phyloP scores from a whole-genome alignment of 176 grass and related monocot genomes.

The Eragrostis curvula region DNA sequence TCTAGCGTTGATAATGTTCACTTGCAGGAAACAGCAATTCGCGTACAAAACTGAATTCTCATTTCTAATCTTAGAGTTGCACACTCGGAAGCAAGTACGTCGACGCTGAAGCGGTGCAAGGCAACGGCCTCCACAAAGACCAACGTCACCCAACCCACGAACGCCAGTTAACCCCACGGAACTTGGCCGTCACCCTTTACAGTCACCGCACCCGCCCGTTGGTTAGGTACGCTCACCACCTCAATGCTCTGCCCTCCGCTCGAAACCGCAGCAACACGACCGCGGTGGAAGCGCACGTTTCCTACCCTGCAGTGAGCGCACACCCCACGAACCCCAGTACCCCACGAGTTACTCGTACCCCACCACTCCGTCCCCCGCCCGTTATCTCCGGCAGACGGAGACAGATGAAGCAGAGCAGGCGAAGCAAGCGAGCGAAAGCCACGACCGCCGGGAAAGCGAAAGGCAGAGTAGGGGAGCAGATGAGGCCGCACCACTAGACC shows the following conservation, averaged over 20 bases:
- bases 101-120: slow-evolving; percentile 20
- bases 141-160: not conserved
- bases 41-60: not conserved
- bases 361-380: not conserved
- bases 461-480: slow-evolving; percentile 28
- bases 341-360: not conserved
- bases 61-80: not conserved
- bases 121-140: slow-evolving; percentile 4
- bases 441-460: slow-evolving; percentile 39
- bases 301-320: slow-evolving; percentile 14
- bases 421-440: slow-evolving; percentile 45
- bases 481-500: slow-evolving; percentile 14
- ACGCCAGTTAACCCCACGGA: not conserved
- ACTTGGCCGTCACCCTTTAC: not conserved
- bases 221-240: not conserved
- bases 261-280: not conserved
- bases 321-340: too few relatives aligned
- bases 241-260: too few relatives aligned
- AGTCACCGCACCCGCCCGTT: not conserved
- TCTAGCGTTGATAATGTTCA: too few relatives aligned
- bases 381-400: not conserved
- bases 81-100: not conserved
- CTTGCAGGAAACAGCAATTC: too few relatives aligned
- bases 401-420: slow-evolving; percentile 31
- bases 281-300: too few relatives aligned